A percentile compares a stretch with the other conserved stretches of the same genome.
Evolutionary conservation across 805 yeast genomes (phyloP).

Genomic region (Maudiozyma saulgeensis): DNA sequence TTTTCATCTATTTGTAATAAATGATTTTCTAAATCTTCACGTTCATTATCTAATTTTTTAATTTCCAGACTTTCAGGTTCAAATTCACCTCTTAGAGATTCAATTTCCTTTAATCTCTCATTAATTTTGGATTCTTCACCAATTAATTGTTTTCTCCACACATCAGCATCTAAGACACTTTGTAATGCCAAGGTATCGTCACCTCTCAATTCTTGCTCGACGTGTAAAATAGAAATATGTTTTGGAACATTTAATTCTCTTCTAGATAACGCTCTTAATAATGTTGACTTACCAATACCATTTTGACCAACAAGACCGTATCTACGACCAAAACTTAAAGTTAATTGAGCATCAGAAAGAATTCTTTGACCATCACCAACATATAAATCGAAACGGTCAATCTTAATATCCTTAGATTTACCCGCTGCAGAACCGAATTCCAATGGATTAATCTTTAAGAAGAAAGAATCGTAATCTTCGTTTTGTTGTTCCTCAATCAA

Average conservation of each 20-base stretch:
- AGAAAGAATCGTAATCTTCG: slow-evolving; percentile 88
- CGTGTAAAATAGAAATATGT: slow-evolving; percentile 91
- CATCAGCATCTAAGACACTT: slow-evolving; percentile 97
- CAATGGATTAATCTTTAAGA: slow-evolving; percentile 88
- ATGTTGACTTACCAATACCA: slow-evolving; percentile 98
- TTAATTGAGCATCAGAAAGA: slow-evolving; percentile 74
- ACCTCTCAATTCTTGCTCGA: slow-evolving; percentile 94
- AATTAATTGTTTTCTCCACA: slow-evolving; percentile 88
- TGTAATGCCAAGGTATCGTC: slow-evolving; percentile 87
- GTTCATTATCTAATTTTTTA: slow-evolving; percentile 77
- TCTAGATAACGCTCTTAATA: slow-evolving; percentile 81
- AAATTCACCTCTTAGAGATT: slow-evolving; percentile 55
- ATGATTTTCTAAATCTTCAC: slow-evolving; percentile 73
- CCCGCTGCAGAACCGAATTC: slow-evolving; percentile 88
- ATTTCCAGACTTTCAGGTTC: slow-evolving; percentile 68
- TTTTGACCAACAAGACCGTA: slow-evolving; percentile 97
- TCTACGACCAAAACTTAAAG: slow-evolving; percentile 84
- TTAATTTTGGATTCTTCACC: slow-evolving; percentile 66
- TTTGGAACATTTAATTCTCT: slow-evolving; percentile 92
- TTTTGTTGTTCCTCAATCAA: slow-evolving; percentile 54
- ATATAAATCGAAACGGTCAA: slow-evolving; percentile 86
- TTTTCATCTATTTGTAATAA: slow-evolving; percentile 74
- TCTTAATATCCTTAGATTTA: slow-evolving; percentile 90
- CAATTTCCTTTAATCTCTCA: slow-evolving; percentile 69
- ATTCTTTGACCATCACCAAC: slow-evolving; percentile 96